Evolutionary conservation across 2,329 filamentous ascomycete species (phyloP).

Genomic region (Paramyrothecium roridum): DNA sequence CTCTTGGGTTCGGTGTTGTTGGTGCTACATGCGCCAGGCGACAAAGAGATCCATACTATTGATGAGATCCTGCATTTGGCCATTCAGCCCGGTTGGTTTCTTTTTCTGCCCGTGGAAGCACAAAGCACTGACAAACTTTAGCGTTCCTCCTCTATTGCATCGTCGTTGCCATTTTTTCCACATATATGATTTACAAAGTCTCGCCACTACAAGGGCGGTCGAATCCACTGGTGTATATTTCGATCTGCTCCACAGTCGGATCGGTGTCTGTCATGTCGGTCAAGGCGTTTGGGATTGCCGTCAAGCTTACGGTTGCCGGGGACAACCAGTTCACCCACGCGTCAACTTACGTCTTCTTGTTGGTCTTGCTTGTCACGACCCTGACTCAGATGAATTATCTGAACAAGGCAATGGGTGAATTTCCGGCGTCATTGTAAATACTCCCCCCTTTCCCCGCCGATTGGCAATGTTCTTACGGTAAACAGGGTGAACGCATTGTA

Average conservation of each 20-base stretch:
- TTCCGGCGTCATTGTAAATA: conserved; percentile 92
- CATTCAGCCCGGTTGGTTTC: conserved; percentile 95
- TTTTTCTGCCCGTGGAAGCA: conserved; percentile 59
- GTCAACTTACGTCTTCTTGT: conserved; percentile 96
- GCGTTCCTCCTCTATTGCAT: background rate
- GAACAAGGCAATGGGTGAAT: conserved; percentile 96
- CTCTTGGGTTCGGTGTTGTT: conserved; percentile 96
- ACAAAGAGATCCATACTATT: conserved; percentile 70
- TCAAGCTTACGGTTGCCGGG: conserved; percentile 90
- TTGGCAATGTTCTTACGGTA: conserved; percentile 6
- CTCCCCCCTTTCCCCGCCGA: background rate
- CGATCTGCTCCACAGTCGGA: conserved; percentile 93
- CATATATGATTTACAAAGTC: background rate
- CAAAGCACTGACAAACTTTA: background rate
- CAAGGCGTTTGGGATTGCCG: conserved; percentile 95
- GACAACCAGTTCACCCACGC: conserved; percentile 95
- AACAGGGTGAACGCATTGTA: conserved; percentile 88
- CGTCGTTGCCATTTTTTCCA: background rate
- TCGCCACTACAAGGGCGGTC: conserved; percentile 69
- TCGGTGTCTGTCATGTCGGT: conserved; percentile 98
- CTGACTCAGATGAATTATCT: conserved; percentile 99
- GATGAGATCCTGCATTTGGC: conserved; percentile 58
- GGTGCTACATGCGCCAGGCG: conserved; percentile 92
- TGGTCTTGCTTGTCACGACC: conserved; percentile 89
- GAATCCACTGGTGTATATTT: conserved; percentile 98